A percentile compares a stretch with the other conserved stretches of the same genome.
phyloP scores from a whole-genome alignment of 495 filamentous ascomycete genomes.

The Penicillium canescens region DNA sequence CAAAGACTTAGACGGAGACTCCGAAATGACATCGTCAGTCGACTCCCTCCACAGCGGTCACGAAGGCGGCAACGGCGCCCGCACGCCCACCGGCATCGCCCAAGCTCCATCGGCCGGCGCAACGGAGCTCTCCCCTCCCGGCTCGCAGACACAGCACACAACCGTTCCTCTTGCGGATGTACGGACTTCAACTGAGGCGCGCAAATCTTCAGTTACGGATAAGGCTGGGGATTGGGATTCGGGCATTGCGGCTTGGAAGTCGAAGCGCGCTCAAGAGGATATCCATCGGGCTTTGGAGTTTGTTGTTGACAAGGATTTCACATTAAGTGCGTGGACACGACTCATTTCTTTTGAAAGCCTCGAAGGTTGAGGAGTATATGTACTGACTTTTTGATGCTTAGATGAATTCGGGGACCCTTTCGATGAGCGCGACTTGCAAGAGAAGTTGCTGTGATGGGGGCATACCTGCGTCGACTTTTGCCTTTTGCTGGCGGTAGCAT shows the following conservation, averaged over 20 bases:
- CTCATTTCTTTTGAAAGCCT: background rate
- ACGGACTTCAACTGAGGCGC: background rate
- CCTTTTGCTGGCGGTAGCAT: background rate
- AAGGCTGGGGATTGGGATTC: conserved; percentile 36
- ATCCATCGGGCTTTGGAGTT: conserved; percentile 50
- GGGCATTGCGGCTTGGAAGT: conserved; percentile 58
- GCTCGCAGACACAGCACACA: conserved; percentile 45
- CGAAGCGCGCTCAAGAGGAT: conserved; percentile 61
- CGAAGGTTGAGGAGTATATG: background rate
- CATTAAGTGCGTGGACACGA: conserved; percentile 33
- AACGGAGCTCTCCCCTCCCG: conserved; percentile 56
- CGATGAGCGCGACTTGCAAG: conserved; percentile 61
- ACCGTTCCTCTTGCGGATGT: conserved; percentile 2
- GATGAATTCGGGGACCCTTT: conserved; percentile 58
- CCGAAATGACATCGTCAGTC: conserved; percentile 56
- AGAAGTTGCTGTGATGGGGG: conserved; percentile 48
- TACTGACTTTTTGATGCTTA: conserved; percentile 14
- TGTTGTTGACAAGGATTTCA: conserved; percentile 51
- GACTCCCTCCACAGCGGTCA: conserved; percentile 39
- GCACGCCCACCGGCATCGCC: conserved; percentile 34
- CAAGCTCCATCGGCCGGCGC: conserved; percentile 15
- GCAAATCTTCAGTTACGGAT: background rate
- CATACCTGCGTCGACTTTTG: background rate
- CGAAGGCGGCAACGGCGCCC: conserved; percentile 30
- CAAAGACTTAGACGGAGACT: conserved; percentile 56